Evolutionary conservation across 371 early-diverging fungal genomes (phyloP).

Genomic region (Dichotomocladium elegans): DNA sequence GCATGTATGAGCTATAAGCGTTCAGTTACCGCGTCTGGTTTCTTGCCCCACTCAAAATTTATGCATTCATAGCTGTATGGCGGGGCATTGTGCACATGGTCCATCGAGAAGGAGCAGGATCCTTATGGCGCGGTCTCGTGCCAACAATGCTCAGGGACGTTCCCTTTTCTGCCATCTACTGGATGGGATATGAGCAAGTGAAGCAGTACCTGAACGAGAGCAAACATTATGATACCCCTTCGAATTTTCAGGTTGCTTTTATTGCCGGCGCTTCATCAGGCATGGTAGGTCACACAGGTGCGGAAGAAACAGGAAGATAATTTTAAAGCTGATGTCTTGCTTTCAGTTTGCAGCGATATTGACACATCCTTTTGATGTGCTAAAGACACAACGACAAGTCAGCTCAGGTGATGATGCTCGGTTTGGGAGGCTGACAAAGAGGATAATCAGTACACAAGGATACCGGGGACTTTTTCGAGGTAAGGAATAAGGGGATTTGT

Average conservation of each 20-base stretch:
- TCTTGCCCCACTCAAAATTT: neutral
- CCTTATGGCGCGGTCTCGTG: constrained; percentile 73
- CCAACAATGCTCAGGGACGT: constrained; percentile 50
- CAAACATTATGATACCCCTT: constrained; percentile 14
- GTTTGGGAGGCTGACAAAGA: constrained; percentile 14
- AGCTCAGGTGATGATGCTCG: constrained; percentile 28
- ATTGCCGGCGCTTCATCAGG: constrained; percentile 78
- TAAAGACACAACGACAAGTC: constrained; percentile 88
- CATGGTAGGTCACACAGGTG: constrained; percentile 33
- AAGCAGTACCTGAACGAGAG: constrained; percentile 23
- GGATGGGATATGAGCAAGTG: constrained; percentile 86
- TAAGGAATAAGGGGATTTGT: neutral
- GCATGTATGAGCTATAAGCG: constrained; percentile 17
- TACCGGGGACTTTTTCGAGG: constrained; percentile 22
- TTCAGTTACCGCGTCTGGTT: neutral
- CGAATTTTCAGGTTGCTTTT: constrained; percentile 60
- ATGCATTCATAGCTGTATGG: constrained; percentile 40
- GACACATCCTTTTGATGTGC: constrained; percentile 97
- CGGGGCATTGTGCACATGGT: constrained; percentile 64
- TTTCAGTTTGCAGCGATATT: constrained; percentile 76
- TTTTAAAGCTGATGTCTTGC: neutral
- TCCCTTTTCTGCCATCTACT: constrained; percentile 76
- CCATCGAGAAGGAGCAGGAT: constrained; percentile 53
- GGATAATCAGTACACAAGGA: constrained; percentile 25
- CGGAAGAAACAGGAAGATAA: neutral